These are phyloP conservation scores for Parastagonospora nodorum DNA, from an alignment of 2,329 filamentous ascomycete genomes.

Conservation along the genomic window DNA sequence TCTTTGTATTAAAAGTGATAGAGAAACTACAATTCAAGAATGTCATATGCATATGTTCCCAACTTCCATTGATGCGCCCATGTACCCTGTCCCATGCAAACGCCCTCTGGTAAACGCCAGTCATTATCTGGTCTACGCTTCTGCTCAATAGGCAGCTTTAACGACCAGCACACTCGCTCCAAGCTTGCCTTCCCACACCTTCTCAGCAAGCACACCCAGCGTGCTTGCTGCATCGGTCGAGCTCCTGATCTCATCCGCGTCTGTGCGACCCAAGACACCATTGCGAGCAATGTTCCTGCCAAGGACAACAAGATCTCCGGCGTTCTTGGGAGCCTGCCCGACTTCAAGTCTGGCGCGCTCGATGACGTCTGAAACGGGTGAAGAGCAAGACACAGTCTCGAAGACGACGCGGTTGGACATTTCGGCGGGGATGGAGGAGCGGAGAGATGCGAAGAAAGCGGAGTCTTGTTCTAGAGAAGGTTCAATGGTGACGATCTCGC, in stretches of 20 bases:
- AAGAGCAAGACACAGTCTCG: constrained; percentile 46
- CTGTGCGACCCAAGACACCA: constrained; percentile 22
- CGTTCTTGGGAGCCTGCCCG: constrained; percentile 65
- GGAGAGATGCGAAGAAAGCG: constrained; percentile 62
- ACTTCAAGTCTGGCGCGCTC: constrained; percentile 64
- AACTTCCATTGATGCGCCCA: no score
- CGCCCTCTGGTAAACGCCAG: no score
- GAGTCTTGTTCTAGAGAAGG: constrained; percentile 51
- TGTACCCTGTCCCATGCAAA: no score
- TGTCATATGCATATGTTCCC: no score
- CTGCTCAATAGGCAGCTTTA: constrained; percentile 55
- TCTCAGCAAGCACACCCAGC: constrained; percentile 65
- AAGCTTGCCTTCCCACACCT: constrained; percentile 63
- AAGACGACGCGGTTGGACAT: constrained; percentile 65
- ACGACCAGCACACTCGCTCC: constrained; percentile 72
- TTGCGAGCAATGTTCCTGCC: constrained; percentile 55
- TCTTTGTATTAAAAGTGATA: no score
- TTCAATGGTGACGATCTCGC: constrained; percentile 12
- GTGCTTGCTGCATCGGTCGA: constrained; percentile 47
- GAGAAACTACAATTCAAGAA: no score
- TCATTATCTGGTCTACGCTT: no score
- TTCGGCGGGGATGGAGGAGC: constrained; percentile 59
- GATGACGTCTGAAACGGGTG: constrained; percentile 53
- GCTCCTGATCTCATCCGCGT: constrained; percentile 49
- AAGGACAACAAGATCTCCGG: constrained; percentile 72